Base-by-base conservation (phyloP, 1,284 basidiomycete genomes). In the Cryptococcus hybrid region DNA sequence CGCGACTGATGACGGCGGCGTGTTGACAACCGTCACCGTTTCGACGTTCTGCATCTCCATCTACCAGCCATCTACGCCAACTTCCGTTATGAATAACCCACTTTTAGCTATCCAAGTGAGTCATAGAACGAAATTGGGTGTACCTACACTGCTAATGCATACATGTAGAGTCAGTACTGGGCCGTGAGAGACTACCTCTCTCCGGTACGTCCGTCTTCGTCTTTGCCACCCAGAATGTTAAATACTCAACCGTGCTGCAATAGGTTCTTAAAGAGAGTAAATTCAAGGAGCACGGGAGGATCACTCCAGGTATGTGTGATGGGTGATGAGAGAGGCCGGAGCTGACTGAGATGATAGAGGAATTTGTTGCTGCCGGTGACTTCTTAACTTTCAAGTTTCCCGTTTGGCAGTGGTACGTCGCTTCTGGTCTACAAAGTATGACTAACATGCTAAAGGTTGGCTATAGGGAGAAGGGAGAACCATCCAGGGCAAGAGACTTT, bases 281-380 rank as follows among this genome's bases (percentile, higher is more conserved):
- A 78, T 99, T 99, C 83, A 98, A 96, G 78, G 95, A 99, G 78
- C 92, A 97, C 73, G 95, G 95, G 9, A 83, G 94, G 55, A 95
- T 96, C 71, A 97, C 90, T 13, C 94, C 93, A 62, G 93, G 92
- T 95, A 62, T 52, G 86, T 76, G n/a, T 11, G 5, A 36, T 35
- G 9, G 8, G 3, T 11, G 2, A n/a, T 35, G 5, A 12, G 18
- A 38, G 50, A 12, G 18, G 36, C 40, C 24, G 2, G 18, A 51
- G 49, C 39, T 51, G 15, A 51, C 37, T 35, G 51, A 13, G 35
- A 34, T 63, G 52, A 58, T 75, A 90, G 93, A 96, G 85, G 93
- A 96, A 79, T 96, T 96, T 72, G 90, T 95, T 38, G 91, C 90
- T 38, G 92, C 93, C 2, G 92, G 93, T 54, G 93, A 96, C 78